phyloP scores from a whole-genome alignment of 257 asterid genomes.

The Solanum sejunctum region DNA sequence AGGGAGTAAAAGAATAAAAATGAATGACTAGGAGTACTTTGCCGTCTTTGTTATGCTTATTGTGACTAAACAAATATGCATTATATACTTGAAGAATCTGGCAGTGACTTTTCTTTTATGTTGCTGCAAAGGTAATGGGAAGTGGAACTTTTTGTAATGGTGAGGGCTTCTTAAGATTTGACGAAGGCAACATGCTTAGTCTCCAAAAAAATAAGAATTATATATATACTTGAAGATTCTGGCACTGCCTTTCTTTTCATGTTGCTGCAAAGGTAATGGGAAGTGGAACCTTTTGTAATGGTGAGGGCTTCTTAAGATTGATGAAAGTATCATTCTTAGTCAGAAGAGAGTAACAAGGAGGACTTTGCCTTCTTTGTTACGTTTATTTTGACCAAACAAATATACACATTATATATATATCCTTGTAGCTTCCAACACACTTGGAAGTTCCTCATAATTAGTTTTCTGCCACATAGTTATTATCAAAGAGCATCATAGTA shows the following conservation, averaged over 20 bases:
- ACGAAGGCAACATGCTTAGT: background rate
- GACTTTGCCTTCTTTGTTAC: background rate
- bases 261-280: conserved; percentile 83
- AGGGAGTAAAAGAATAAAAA: background rate
- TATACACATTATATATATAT: background rate
- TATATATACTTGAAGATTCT: background rate
- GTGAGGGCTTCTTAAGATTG: background rate
- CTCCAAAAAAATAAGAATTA: too few relatives aligned
- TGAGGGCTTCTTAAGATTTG: background rate
- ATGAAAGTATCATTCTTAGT: background rate
- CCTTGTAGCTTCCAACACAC: background rate
- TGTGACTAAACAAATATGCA: too few relatives aligned
- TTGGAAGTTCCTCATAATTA: background rate
- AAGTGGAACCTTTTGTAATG: background rate
- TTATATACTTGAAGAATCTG: background rate
- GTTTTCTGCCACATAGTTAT: background rate
- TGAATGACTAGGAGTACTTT: background rate
- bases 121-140: conserved; percentile 74
- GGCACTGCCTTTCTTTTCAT: conserved; percentile 48
- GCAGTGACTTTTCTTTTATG: conserved; percentile 53
- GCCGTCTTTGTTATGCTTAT: background rate
- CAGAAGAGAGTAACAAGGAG: background rate
- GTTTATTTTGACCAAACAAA: background rate
- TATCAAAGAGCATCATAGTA: background rate
- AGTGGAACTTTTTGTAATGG: background rate